Percentiles rank a stretch among this genome's conserved stretches.
Conservation (phyloP, 352 stramenopile genomes). For the Phytophthora boehmeriae region DNA sequence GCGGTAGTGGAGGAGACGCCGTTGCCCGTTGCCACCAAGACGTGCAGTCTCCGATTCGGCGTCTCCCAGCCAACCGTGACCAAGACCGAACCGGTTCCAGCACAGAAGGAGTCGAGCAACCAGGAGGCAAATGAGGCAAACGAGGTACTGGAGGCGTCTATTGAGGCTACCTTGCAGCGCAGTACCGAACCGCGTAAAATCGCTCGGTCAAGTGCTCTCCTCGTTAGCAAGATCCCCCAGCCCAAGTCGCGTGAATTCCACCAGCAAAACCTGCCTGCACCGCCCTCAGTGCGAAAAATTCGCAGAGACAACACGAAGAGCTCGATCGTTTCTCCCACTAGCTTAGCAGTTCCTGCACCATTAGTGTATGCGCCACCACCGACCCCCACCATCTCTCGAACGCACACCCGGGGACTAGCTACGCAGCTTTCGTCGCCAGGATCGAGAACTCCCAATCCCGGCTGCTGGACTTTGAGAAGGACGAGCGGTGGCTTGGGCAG, state of each 20-base stretch:
- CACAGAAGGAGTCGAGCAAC: constrained; percentile 19
- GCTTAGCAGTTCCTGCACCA: constrained; percentile 3
- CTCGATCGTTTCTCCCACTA: constrained; percentile 2
- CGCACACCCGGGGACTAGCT: constrained; percentile 30
- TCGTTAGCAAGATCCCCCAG: constrained; percentile 30
- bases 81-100: constrained; percentile 6
- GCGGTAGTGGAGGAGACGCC: constrained; percentile 23
- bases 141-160: no score
- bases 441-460: constrained; percentile 40
- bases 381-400: constrained; percentile 24
- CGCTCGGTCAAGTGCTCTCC: constrained; percentile 5
- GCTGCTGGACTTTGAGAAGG: constrained; percentile 40
- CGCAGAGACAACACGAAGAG: not conserved
- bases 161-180: not conserved
- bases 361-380: constrained; percentile 22
- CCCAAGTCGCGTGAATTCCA: constrained; percentile 39
- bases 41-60: constrained; percentile 4
- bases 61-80: constrained; percentile 5
- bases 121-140: constrained; percentile 28
- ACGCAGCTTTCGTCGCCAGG: constrained; percentile 33
- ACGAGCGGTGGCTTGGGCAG: constrained; percentile 39
- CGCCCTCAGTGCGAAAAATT: constrained; percentile 22
- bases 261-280: constrained; percentile 2
- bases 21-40: constrained; percentile 21
- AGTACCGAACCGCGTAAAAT: constrained; percentile 2